Evolutionary conservation across 139 green algal genomes (phyloP).

Genomic region (Chlamydomonas incerta): DNA sequence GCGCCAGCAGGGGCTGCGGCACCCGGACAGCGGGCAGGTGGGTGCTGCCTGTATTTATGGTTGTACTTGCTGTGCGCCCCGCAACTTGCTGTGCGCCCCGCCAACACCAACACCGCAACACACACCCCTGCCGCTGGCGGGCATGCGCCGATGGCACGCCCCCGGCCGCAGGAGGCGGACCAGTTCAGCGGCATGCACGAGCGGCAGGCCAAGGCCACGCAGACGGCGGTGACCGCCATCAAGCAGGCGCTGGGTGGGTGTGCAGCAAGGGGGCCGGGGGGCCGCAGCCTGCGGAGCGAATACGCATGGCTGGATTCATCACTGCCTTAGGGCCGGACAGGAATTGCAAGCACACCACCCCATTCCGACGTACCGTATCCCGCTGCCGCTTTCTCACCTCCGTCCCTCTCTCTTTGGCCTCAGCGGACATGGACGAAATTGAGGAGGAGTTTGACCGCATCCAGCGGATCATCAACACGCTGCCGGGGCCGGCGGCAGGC

Average conservation of each 20-base stretch:
- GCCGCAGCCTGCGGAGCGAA: not conserved
- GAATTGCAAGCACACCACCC: not conserved
- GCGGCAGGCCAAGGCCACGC: not conserved
- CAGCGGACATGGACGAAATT: constrained; percentile 10
- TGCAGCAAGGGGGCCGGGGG: not conserved
- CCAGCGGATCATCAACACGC: not conserved
- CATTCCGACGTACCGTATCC: not conserved
- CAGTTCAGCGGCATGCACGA: constrained; percentile 27
- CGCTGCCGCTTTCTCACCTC: not conserved
- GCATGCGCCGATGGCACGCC: too few species aligned
- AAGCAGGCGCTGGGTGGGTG: constrained; percentile 16
- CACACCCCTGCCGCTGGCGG: too few species aligned
- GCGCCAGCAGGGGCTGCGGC: too few species aligned
- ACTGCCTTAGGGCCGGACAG: not conserved
- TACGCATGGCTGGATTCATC: not conserved
- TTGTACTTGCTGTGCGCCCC: too few species aligned
- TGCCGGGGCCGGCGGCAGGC: not conserved
- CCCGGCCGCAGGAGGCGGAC: constrained; percentile 19
- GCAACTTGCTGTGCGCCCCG: too few species aligned
- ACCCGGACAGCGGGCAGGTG: too few species aligned
- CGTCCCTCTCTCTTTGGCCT: not conserved
- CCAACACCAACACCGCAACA: not conserved
- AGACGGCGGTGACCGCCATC: not conserved
- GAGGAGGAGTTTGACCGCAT: constrained; percentile 10
- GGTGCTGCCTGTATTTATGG: too few species aligned